Percentiles rank a stretch among this genome's conserved stretches.
These are phyloP conservation scores for Fusarium brachygibbosum DNA, from an alignment of 2,329 filamentous ascomycete genomes.

Conservation along the genomic window DNA sequence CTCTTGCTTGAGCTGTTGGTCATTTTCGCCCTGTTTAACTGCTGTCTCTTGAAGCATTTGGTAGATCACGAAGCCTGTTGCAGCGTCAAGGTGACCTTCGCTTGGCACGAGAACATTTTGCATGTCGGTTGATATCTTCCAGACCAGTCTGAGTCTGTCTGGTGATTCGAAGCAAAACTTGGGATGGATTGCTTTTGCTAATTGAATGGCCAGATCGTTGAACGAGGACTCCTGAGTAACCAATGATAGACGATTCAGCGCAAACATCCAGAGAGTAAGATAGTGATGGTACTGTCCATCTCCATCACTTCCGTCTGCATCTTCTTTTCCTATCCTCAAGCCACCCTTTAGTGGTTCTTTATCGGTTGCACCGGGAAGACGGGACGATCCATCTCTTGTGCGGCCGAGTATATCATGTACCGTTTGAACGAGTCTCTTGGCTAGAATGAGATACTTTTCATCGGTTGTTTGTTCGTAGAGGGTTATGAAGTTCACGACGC, in stretches of 20 bases:
- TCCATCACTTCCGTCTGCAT: slow-evolving; percentile 62
- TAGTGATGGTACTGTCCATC: slow-evolving; percentile 75
- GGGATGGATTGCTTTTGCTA: slow-evolving; percentile 67
- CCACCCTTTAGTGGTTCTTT: slow-evolving; percentile 66
- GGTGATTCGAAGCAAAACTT: slow-evolving; percentile 59
- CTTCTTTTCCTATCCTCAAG: slow-evolving; percentile 68
- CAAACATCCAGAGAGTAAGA: slow-evolving; percentile 73
- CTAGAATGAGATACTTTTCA: slow-evolving; percentile 62
- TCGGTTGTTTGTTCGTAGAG: slow-evolving; percentile 58
- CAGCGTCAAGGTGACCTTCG: slow-evolving; percentile 69
- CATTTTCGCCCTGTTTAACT: slow-evolving; percentile 42
- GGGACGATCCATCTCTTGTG: slow-evolving; percentile 61
- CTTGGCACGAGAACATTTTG: slow-evolving; percentile 60
- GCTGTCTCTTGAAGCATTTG: slow-evolving; percentile 61
- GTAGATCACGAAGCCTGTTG: slow-evolving; percentile 67
- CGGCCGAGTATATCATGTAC: slow-evolving; percentile 68
- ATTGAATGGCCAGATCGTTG: slow-evolving; percentile 64
- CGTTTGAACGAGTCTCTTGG: slow-evolving; percentile 61
- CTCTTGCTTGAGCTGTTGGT: slow-evolving; percentile 59
- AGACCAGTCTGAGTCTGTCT: slow-evolving; percentile 59
- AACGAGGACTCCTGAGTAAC: slow-evolving; percentile 61
- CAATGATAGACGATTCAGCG: slow-evolving; percentile 66
- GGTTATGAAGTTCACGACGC: slow-evolving; percentile 70
- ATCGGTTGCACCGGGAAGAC: slow-evolving; percentile 66
- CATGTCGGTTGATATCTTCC: slow-evolving; percentile 68